Conservation (phyloP, 2,329 filamentous ascomycete species). For the Talaromyces verruculosus region DNA sequence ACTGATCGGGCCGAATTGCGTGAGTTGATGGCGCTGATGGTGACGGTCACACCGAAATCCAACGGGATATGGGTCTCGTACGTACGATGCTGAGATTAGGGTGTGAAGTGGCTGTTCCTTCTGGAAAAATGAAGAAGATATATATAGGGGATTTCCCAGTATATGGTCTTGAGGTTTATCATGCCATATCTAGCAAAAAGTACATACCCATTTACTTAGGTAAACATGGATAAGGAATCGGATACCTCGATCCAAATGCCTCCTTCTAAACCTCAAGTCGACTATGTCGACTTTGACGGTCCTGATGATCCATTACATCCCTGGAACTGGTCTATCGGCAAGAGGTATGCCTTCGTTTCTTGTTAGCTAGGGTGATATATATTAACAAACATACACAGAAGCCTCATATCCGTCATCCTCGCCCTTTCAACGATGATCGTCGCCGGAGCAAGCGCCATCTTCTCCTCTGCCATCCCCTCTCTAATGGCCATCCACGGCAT, state of each 20-base stretch:
- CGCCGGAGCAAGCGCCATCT: slow-evolving; percentile 17
- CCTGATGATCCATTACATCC: slow-evolving; percentile 18
- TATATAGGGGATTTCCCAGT: background rate
- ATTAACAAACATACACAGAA: background rate
- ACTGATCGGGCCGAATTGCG: background rate
- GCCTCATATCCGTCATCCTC: slow-evolving; percentile 12
- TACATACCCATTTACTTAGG: background rate
- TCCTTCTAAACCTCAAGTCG: background rate
- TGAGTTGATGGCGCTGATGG: background rate
- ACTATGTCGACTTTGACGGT: slow-evolving; percentile 18
- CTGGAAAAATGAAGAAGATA: background rate
- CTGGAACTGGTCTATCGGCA: slow-evolving; percentile 15
- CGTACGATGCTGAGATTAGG: background rate
- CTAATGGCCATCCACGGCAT: slow-evolving; percentile 29
- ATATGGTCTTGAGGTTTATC: too few species aligned
- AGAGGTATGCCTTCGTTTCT: slow-evolving; percentile 2
- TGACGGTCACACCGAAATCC: background rate
- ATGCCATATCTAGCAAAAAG: background rate
- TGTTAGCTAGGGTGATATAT: too few species aligned
- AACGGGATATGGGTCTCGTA: slow-evolving; percentile 1
- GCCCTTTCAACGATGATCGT: slow-evolving; percentile 20
- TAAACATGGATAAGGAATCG: slow-evolving; percentile 1
- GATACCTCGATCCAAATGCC: background rate
- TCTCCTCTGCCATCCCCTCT: slow-evolving; percentile 16
- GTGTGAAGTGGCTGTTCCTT: background rate